These are phyloP conservation scores for Rutstroemia sp. DNA, from an alignment of 2,329 filamentous ascomycete genomes.

Conservation along the genomic window DNA sequence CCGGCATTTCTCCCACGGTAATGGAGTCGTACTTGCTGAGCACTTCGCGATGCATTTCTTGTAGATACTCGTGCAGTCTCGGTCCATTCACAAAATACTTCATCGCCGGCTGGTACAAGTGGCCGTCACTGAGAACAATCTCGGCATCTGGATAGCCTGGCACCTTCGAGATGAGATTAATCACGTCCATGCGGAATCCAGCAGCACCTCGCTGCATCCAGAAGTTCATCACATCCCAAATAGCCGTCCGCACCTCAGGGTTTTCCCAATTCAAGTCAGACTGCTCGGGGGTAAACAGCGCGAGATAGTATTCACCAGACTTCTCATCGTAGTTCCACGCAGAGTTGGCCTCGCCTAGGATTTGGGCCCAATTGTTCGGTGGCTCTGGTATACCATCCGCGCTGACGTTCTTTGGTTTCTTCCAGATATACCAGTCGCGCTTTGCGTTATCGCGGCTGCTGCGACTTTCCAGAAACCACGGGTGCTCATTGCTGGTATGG, in stretches of 20 bases:
- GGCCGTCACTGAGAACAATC: constrained; percentile 29
- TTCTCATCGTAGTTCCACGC: constrained; percentile 47
- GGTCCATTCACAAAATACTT: constrained; percentile 51
- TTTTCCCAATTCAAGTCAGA: constrained; percentile 77
- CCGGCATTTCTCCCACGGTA: constrained; percentile 43
- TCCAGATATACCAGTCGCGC: constrained; percentile 61
- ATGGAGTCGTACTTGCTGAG: constrained; percentile 35
- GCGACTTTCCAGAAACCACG: constrained; percentile 50
- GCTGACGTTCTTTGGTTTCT: constrained; percentile 26
- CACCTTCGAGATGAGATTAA: constrained; percentile 59
- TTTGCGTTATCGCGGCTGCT: constrained; percentile 41
- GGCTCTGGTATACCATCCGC: constrained; percentile 31
- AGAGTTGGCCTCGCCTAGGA: constrained; percentile 26
- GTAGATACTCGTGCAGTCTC: constrained; percentile 45
- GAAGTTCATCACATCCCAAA: constrained; percentile 64
- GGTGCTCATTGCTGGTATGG: constrained; percentile 49
- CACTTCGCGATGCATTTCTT: constrained; percentile 32
- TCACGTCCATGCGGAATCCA: constrained; percentile 53
- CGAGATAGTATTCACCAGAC: constrained; percentile 47
- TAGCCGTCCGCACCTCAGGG: constrained; percentile 54
- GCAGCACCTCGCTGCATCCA: constrained; percentile 60
- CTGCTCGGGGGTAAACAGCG: constrained; percentile 61
- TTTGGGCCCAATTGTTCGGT: constrained; percentile 38
- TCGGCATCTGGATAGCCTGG: constrained; percentile 47
- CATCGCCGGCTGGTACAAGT: constrained; percentile 27